Percentiles rank a stretch among this genome's conserved stretches.
Conservation (phyloP, 805 yeast genomes). For the Saccharomyces paradoxus region DNA sequence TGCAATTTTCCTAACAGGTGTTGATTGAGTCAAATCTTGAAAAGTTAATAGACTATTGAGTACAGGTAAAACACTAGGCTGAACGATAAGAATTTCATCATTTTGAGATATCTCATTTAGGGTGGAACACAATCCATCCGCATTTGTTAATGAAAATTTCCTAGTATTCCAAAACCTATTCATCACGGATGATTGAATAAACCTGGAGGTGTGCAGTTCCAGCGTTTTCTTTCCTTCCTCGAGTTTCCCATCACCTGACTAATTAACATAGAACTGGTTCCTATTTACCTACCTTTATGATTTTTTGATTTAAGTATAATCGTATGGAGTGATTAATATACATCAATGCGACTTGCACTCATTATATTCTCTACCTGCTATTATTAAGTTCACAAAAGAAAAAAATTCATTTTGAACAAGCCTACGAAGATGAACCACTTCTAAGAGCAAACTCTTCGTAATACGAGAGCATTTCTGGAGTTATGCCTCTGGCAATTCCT, state of each 20-base stretch:
- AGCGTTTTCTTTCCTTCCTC: not conserved
- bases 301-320: not conserved
- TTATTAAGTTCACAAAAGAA: not conserved
- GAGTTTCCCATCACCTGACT: not conserved
- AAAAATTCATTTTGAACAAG: not conserved
- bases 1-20: slow-evolving; percentile 23
- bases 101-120: slow-evolving; percentile 11
- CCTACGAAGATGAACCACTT: slow-evolving; percentile 31
- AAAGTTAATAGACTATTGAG: slow-evolving; percentile 22
- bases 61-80: slow-evolving; percentile 14
- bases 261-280: not conserved
- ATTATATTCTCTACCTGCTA: not conserved
- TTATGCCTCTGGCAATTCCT: slow-evolving; percentile 70
- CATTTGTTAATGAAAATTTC: slow-evolving; percentile 12
- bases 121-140: slow-evolving; percentile 10
- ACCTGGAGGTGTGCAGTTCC: not conserved
- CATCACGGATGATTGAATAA: slow-evolving; percentile 7
- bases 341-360: not conserved
- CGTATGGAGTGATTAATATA: not conserved
- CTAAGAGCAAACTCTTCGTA: slow-evolving; percentile 44
- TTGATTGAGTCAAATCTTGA: slow-evolving; percentile 20
- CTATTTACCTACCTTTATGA: not conserved
- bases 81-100: slow-evolving; percentile 19
- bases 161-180: slow-evolving; percentile 22
- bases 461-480: slow-evolving; percentile 74